These are phyloP conservation scores for Exophiala aquamarina DNA, from an alignment of 2,329 filamentous ascomycete species.

Conservation along the genomic window DNA sequence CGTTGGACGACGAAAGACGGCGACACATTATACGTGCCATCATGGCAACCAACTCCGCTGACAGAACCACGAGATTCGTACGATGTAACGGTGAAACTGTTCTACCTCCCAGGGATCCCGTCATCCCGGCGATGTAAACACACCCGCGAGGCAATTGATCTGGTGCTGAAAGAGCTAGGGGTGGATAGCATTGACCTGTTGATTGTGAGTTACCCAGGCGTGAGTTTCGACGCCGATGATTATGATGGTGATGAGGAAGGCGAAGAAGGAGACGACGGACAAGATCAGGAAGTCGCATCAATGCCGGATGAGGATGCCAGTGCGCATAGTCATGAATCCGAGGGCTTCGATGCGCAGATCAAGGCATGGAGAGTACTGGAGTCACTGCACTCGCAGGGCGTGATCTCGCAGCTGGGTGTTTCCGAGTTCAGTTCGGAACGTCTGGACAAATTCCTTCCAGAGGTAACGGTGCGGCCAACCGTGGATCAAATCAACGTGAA, in stretches of 20 bases:
- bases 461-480: conserved; percentile 69
- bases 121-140: conserved; percentile 66
- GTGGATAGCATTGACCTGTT: conserved; percentile 78
- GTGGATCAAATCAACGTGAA: conserved; percentile 96
- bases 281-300: conserved; percentile 53
- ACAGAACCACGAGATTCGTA: conserved; percentile 81
- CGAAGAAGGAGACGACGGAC: conserved; percentile 80
- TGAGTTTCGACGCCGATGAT: conserved; percentile 90
- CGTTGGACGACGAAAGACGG: conserved; percentile 69
- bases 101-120: conserved; percentile 76
- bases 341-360: conserved; percentile 62
- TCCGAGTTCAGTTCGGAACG: conserved; percentile 89
- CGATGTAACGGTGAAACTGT: conserved; percentile 93
- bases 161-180: conserved; percentile 78
- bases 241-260: conserved; percentile 63
- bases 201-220: conserved; percentile 88
- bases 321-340: conserved; percentile 40
- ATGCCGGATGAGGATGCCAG: conserved; percentile 58
- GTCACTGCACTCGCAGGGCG: conserved; percentile 66
- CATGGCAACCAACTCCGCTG: conserved; percentile 70
- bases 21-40: conserved; percentile 70
- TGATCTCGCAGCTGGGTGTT: conserved; percentile 75
- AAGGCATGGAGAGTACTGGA: conserved; percentile 72
- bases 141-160: conserved; percentile 72
- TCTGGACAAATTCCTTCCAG: conserved; percentile 71